These are phyloP conservation scores for Pseudogymnoascus sp. DNA, from an alignment of 2,329 filamentous ascomycete genomes.

Conservation along the genomic window DNA sequence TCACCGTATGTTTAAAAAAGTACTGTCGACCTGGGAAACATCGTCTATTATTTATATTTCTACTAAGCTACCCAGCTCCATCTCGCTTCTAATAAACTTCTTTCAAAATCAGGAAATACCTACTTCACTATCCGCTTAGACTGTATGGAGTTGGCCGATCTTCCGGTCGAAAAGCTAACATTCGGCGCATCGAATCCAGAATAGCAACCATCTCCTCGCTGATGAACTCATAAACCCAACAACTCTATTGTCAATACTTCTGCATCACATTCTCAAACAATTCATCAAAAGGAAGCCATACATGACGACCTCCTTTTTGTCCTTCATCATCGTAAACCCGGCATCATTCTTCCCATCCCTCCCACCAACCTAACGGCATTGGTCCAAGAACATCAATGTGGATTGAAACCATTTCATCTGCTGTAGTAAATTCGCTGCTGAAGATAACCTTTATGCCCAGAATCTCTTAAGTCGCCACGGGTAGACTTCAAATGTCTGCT, in stretches of 20 bases:
- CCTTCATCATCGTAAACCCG: not conserved
- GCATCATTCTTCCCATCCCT: not conserved
- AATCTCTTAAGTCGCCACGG: constrained; percentile 21
- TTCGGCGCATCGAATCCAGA: not conserved
- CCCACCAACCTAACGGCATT: not conserved
- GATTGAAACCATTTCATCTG: constrained; percentile 21
- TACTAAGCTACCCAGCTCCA: too few species aligned
- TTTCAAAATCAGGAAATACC: not conserved
- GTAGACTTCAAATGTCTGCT: constrained; percentile 22
- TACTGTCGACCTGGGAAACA: too few species aligned
- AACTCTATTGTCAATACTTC: not conserved
- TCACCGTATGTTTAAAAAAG: too few species aligned
- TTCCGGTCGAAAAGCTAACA: not conserved
- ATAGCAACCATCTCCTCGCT: not conserved
- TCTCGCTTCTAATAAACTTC: not conserved
- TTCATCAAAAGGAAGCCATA: not conserved
- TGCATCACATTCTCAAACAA: not conserved
- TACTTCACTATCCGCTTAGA: not conserved
- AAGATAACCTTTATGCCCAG: constrained; percentile 22
- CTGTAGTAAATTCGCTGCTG: constrained; percentile 16
- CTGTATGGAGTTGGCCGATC: not conserved
- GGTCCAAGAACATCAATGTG: constrained; percentile 22
- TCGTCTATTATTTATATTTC: too few species aligned
- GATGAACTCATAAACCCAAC: not conserved
- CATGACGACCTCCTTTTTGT: not conserved